phyloP scores from a whole-genome alignment of 345 rosid genomes.

The Salix exigua region DNA sequence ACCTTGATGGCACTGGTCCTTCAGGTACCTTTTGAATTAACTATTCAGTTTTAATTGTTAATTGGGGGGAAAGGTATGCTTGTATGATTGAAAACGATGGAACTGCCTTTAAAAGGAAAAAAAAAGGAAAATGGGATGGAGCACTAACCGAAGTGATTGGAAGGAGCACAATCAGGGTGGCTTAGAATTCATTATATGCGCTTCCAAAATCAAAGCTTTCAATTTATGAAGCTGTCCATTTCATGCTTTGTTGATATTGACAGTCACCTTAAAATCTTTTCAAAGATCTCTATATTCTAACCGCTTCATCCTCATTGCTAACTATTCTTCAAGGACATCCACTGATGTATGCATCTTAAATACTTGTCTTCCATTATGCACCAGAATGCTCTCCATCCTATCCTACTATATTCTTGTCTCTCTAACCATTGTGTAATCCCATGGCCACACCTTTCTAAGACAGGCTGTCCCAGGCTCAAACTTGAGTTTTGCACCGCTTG shows the following conservation, averaged over 20 bases:
- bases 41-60: conserved; percentile 2
- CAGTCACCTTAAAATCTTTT: conserved; percentile 12
- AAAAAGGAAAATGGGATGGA: conserved; percentile 27
- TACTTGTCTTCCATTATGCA: conserved; percentile 6
- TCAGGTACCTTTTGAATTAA: conserved; percentile 52
- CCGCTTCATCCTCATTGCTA: conserved; percentile 11
- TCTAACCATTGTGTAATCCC: not conserved
- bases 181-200: conserved; percentile 1
- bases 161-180: conserved; percentile 10
- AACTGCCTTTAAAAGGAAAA: conserved; percentile 10
- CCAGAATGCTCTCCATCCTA: not conserved
- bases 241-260: conserved; percentile 13
- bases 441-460: not conserved
- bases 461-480: not conserved
- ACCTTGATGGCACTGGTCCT: conserved; percentile 85
- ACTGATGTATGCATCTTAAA: not conserved
- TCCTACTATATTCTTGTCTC: not conserved
- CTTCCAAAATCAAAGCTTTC: conserved; percentile 20
- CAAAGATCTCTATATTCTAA: conserved; percentile 10
- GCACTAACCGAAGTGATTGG: conserved; percentile 22
- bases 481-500: not conserved
- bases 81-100: conserved; percentile 16
- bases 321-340: conserved; percentile 3
- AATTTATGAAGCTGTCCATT: conserved; percentile 15
- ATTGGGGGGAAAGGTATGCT: not conserved